Evolutionary conservation across 1,139 yeast genomes (phyloP), one percentile per base, ranked within the genome.

Genomic region (Scheffersomyces titani): DNA sequence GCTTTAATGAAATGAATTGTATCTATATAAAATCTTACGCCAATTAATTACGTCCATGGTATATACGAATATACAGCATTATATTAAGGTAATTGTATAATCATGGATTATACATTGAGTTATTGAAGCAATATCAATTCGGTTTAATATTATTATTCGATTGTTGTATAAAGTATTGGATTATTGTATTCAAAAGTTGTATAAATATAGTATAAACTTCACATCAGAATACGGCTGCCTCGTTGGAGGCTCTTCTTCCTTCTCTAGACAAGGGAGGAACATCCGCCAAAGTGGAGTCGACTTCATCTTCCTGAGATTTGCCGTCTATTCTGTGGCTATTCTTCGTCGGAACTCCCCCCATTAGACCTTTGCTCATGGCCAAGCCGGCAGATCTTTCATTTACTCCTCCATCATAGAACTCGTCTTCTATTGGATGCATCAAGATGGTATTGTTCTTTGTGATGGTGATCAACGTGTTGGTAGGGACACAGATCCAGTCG

Each of bases 401-500:
- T 40, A 84, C 76, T 57, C 89, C 90, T 49, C 80, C 82, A 65
- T 89, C 92, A 72, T 87, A 92, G 74, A 88, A 93, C 71, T 94
- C 97, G 70, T 94, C 99, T 54, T 83, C 77, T 46, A 94, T 90
- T 1, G 99, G 99, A 67, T 93, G 97, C 78, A 94, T 77, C 54
- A 94, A 77, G 7, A 94, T 96, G 1, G 97, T 91, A 68, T 92
- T 96, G 56, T 74, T 73, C 56, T 85, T 88, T 61, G 88, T 88
- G 58, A 94, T 88, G 0, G 97, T 90, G n/a, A 94, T 72, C 3
- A 89, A 76, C 2, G 98, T 89, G 71, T 94, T 94, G 3, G 98
- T 89, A 1, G 98, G 99, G 1, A 94, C 97, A 19, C 97, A 89
- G 58, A 94, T 90, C 99, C 99, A 94, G 74, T 94, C 99, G 48